A percentile compares a stretch with the other conserved stretches of the same genome.
Evolutionary conservation across 2,329 filamentous ascomycete genomes (phyloP).

Genomic region (Magnaporthiopsis rhizophila): DNA sequence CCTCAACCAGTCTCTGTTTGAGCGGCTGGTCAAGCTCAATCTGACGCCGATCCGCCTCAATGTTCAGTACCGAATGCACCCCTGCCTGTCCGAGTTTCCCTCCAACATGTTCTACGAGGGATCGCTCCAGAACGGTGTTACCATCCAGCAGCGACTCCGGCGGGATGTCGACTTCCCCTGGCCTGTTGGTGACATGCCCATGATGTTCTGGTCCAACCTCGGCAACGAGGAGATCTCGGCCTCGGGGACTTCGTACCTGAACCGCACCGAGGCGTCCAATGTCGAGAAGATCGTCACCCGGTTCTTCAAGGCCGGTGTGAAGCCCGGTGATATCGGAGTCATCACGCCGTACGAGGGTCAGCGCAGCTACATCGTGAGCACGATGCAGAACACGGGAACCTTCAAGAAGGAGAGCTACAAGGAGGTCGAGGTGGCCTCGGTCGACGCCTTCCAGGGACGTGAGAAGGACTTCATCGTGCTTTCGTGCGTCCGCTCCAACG

Average conservation of each 20-base stretch:
- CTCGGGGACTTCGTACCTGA: conserved; percentile 94
- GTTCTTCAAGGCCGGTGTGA: conserved; percentile 98
- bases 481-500: conserved; percentile 95
- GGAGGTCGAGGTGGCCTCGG: conserved; percentile 95
- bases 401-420: conserved; percentile 99
- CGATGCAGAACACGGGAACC: conserved; percentile 96
- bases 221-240: conserved; percentile 98
- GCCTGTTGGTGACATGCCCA: conserved; percentile 87
- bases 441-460: conserved; percentile 96
- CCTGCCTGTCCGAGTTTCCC: conserved; percentile 91
- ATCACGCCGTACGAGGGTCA: conserved; percentile 99
- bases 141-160: conserved; percentile 77
- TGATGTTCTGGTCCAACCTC: conserved; percentile 99
- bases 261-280: conserved; percentile 92
- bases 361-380: conserved; percentile 94
- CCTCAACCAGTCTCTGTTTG: conserved; percentile 95
- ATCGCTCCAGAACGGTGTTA: conserved; percentile 92
- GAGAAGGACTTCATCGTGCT: conserved; percentile 99
- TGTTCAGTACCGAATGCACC: conserved; percentile 98
- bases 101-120: conserved; percentile 99
- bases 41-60: conserved; percentile 88
- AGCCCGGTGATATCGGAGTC: conserved; percentile 87
- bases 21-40: conserved; percentile 87
- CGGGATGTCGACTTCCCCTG: conserved; percentile 97
- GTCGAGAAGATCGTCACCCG: conserved; percentile 98